phyloP scores from a whole-genome alignment of 1,139 yeast genomes.

The Groenewaldozyma auringiensis region DNA sequence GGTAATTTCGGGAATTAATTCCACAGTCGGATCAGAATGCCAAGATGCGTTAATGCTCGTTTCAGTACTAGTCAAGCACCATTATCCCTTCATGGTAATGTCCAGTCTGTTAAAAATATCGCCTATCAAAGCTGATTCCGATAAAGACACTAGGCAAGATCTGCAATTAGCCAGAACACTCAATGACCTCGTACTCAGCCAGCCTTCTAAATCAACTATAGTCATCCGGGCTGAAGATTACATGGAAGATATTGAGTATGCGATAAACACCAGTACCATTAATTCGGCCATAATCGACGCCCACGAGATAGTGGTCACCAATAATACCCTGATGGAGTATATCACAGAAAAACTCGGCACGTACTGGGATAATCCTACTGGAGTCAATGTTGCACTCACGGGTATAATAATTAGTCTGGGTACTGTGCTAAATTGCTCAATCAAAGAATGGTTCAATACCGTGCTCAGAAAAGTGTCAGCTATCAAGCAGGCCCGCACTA shows the following conservation, averaged over 20 bases:
- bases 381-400: constrained; percentile 23
- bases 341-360: constrained; percentile 12
- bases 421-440: constrained; percentile 19
- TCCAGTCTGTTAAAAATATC: background rate
- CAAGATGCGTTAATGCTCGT: background rate
- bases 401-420: constrained; percentile 22
- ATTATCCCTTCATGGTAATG: constrained; percentile 4
- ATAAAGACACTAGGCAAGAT: background rate
- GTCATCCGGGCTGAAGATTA: background rate
- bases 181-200: background rate
- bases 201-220: background rate
- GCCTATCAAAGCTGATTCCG: background rate
- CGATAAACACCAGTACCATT: background rate
- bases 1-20: background rate
- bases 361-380: constrained; percentile 23
- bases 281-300: background rate
- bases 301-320: constrained; percentile 2
- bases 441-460: constrained; percentile 16
- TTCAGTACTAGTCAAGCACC: background rate
- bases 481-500: background rate
- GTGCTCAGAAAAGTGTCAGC: background rate
- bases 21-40: background rate
- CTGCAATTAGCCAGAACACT: background rate
- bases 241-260: background rate
- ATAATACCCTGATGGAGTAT: constrained; percentile 16